Base-by-base conservation (phyloP, 192 early-diverging fungal species). In the Coemansia sp. region DNA sequence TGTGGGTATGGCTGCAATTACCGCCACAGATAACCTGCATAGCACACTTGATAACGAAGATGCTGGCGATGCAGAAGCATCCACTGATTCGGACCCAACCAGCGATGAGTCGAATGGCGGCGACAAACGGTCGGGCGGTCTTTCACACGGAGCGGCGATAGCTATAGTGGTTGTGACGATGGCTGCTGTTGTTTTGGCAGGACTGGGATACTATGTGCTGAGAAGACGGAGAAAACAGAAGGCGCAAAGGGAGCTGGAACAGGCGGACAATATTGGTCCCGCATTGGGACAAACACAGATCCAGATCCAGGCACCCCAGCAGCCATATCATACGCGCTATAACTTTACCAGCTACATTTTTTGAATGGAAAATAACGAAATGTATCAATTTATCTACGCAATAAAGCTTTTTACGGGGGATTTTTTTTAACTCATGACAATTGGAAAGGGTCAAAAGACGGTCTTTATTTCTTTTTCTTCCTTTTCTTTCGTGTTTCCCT, bases 121-220 rank as follows among this genome's bases (percentile, higher is more conserved):
- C 8, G 8, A 2, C 26, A 54, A 54, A 22, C 6, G 21, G 21
- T 26, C 12, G 4, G 39, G 57, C 15, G 52, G 54, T 16, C n/a
- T 69, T 48, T 56, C 60, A 11, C 16, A 48, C 9, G 61, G 49
- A 21, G 48, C 49, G 5, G 45, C 62, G 54, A 52, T 46, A 15
- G 60, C 16, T 12, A 68, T 68, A 13, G 45, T 26, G 26, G 26
- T 61, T 7, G 32, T 19, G 19, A 15, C 9, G 43, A 22, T 43
- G 2, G 16, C 62, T 10, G 21, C 32, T 47, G 12, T 49, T 39
- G 7, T 54, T 21, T 13, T 60, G 37, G 66, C 47, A 13, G 12
- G 48, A 8, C 32, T 68, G 3, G 65, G 52, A 13, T 68, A 61
- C 66, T 68, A 52, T 32, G n/a, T 47, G 18, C 52, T 37, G 32